Evolutionary conservation across 2,329 filamentous ascomycete species (phyloP).

Genomic region (Fusarium acutatum): DNA sequence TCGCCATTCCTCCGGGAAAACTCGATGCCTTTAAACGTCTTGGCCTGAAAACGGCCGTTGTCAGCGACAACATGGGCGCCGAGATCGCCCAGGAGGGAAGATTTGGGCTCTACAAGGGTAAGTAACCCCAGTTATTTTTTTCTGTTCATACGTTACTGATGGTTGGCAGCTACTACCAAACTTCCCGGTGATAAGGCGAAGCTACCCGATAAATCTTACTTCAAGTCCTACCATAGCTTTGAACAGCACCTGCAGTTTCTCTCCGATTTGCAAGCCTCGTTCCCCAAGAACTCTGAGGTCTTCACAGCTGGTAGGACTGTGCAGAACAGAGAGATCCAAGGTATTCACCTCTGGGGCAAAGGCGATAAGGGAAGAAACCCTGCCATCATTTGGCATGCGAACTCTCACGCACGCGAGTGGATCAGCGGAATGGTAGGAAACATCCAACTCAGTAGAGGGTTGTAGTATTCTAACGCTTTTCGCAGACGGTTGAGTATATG

Average conservation of each 20-base stretch:
- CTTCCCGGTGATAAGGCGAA: not conserved
- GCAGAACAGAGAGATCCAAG: conserved; percentile 64
- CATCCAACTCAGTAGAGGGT: fast-evolving
- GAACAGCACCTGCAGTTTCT: conserved; percentile 60
- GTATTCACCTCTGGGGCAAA: conserved; percentile 64
- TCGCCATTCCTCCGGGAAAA: conserved; percentile 39
- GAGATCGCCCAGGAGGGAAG: conserved; percentile 38
- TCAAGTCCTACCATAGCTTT: conserved; percentile 62
- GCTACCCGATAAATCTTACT: conserved; percentile 50
- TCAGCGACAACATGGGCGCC: conserved; percentile 37
- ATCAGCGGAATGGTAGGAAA: conserved; percentile 59
- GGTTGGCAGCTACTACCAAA: not conserved
- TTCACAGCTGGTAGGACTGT: conserved; percentile 58
- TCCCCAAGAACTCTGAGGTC: conserved; percentile 57
- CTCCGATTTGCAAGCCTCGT: conserved; percentile 52
- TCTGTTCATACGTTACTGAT: not conserved
- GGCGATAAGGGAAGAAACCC: conserved; percentile 56
- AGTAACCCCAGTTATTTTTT: fast-evolving
- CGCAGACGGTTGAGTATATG: conserved; percentile 36
- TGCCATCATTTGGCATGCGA: conserved; percentile 65
- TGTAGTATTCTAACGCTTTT: not conserved
- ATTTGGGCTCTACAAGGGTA: conserved; percentile 26
- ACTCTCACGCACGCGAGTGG: conserved; percentile 69
- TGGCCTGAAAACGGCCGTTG: conserved; percentile 31
- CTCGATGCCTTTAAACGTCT: conserved; percentile 35